Evolutionary conservation across 1,139 yeast genomes (phyloP), one percentile per base, ranked within the genome.

Genomic region (Nakaseomyces kungkrabaensis): DNA sequence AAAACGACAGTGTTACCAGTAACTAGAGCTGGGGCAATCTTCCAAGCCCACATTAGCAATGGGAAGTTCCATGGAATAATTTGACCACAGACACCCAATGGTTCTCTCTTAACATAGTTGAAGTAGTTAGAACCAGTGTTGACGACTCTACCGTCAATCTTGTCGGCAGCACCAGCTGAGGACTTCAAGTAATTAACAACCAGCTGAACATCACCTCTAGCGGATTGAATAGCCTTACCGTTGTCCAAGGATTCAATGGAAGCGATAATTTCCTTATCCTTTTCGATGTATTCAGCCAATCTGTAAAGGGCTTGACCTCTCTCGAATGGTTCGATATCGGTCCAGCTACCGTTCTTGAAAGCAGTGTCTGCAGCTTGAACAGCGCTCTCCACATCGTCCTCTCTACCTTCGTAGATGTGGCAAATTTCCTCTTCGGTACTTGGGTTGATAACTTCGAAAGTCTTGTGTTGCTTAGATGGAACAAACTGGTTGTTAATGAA

Each of bases 181-280:
- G 82, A 80, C 63, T 79, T 76, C 63, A 81, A 68, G 56, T 78
- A 79, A 51, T 69, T 69, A 58, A 79, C 69, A 51, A 81, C 78
- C 53, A 80, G 74, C 52, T 72, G 75, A 47, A 82, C 74, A 63
- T 83, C 90, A 49, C 69, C 73, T 52, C 68, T 62, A 10, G 79
- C 69, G 60, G 71, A 74, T 37, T 68, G 68, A 57, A 77, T 73
- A 46, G 86, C 76, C 65, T 83, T 83, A 65, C 90, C 90, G 50
- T 84, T 81, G 63, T 83, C 89, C 73, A 84, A 72, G n/a, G 89
- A 81, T 68, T 83, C 90, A 60, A 83, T 75, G 8, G 80, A 70
- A n/a, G 66, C 65, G 52, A 82, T 63, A 37, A 76, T 63, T 38
- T 82, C 86, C 56, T 71, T 69, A 54, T 82, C 73, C 56, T 75